Percentiles rank a stretch among this genome's conserved stretches.
phyloP scores from a whole-genome alignment of 2,329 filamentous ascomycete species.

The Periconia macrospinosa region DNA sequence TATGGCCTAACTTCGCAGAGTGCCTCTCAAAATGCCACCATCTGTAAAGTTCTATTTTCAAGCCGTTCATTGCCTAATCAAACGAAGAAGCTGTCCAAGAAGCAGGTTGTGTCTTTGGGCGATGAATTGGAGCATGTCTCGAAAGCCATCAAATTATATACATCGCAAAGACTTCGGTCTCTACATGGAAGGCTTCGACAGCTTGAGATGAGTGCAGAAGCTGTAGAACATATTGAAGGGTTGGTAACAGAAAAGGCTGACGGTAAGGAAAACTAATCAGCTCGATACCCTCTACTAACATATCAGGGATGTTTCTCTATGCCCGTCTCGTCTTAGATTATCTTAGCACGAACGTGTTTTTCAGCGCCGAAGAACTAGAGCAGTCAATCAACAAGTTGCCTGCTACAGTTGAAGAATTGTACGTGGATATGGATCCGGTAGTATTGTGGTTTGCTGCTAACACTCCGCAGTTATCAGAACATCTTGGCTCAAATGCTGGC shows the following conservation, averaged over 20 bases:
- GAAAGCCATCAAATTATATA: constrained; percentile 10
- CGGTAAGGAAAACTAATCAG: neutral
- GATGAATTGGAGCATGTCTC: constrained; percentile 6
- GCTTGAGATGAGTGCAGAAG: constrained; percentile 5
- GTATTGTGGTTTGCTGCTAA: neutral
- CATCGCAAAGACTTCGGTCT: constrained; percentile 3
- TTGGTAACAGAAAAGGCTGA: constrained; percentile 4
- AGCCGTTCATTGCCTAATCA: constrained; percentile 2
- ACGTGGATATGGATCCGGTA: neutral
- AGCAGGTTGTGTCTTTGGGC: constrained; percentile 5
- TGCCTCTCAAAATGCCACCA: constrained; percentile 3
- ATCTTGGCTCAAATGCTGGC: constrained; percentile 5
- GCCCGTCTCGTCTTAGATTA: constrained; percentile 14
- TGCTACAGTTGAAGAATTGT: constrained; percentile 4
- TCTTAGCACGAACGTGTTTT: constrained; percentile 11
- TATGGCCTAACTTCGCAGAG: constrained; percentile 6
- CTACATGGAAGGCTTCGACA: constrained; percentile 6
- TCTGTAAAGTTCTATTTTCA: constrained; percentile 11
- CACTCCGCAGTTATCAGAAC: constrained; percentile 5
- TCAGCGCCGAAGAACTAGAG: constrained; percentile 7
- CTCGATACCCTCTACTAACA: neutral
- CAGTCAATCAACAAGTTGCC: constrained; percentile 9
- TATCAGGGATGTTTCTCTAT: constrained; percentile 16
- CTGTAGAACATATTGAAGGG: constrained; percentile 7
- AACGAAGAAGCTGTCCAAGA: constrained; percentile 2